These are phyloP conservation scores for Sporothrix brasiliensis DNA, from an alignment of 2,329 filamentous ascomycete species.

Conservation along the genomic window DNA sequence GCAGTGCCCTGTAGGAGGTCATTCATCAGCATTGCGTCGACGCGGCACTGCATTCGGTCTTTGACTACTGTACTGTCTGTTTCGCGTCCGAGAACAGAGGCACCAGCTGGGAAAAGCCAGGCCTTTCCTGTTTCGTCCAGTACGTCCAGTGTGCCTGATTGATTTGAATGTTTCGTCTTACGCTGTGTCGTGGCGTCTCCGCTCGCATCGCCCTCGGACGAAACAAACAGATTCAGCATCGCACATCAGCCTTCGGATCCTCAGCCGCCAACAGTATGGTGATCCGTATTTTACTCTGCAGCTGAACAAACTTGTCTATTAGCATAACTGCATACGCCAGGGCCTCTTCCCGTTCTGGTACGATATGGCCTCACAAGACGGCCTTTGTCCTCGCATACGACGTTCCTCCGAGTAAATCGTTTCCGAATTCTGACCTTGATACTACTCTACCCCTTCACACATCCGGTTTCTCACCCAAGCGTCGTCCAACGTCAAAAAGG, in stretches of 20 bases:
- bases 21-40: background rate
- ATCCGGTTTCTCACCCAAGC: background rate
- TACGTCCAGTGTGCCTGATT: background rate
- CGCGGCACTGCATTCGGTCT: background rate
- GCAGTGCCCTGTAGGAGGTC: background rate
- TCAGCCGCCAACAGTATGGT: background rate
- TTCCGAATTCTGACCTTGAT: background rate
- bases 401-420: background rate
- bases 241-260: constrained; percentile 18
- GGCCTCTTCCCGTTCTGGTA: background rate
- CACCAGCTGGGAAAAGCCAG: too few species aligned
- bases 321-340: constrained; percentile 1
- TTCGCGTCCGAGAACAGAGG: too few species aligned
- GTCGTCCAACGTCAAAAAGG: background rate
- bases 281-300: constrained; percentile 1
- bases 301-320: background rate
- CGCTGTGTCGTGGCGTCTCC: background rate
- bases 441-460: background rate
- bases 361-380: background rate
- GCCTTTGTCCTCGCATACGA: background rate
- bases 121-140: background rate
- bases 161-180: background rate
- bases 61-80: background rate
- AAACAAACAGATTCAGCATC: constrained; percentile 15
- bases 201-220: background rate